phyloP scores from a whole-genome alignment of 352 stramenopile genomes.

The Peronospora tabacina region DNA sequence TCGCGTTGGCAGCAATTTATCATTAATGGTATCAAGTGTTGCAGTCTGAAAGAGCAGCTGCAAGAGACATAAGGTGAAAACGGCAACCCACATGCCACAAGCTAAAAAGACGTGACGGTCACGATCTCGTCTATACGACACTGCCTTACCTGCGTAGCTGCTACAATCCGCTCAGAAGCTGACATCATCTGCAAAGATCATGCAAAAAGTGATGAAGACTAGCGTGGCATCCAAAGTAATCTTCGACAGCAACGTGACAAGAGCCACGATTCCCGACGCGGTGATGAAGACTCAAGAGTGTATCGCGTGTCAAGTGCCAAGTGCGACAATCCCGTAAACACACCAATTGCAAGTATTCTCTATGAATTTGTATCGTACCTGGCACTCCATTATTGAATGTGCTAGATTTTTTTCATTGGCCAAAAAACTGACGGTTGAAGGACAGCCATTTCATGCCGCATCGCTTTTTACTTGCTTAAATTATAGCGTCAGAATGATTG shows the following conservation, averaged over 20 bases:
- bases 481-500: conserved; percentile 24
- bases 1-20: conserved; percentile 39
- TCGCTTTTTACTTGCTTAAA: background rate
- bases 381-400: background rate
- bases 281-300: conserved; percentile 19
- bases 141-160: background rate
- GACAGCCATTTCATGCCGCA: too few species aligned
- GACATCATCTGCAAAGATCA: conserved; percentile 9
- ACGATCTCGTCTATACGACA: conserved; percentile 10
- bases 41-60: conserved; percentile 38
- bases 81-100: conserved; percentile 15
- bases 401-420: background rate
- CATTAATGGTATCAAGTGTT: conserved; percentile 37
- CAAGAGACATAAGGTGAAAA: conserved; percentile 22
- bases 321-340: conserved; percentile 11
- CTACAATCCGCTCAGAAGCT: conserved; percentile 9
- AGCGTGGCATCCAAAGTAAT: conserved; percentile 7
- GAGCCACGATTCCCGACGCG: conserved; percentile 10
- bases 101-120: conserved; percentile 27
- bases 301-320: too few species aligned
- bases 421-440: background rate
- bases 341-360: conserved; percentile 30
- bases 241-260: background rate
- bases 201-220: conserved; percentile 15
- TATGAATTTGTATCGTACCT: conserved; percentile 63